Evolutionary conservation across 257 asterid genomes (phyloP), one percentile per base, ranked within the genome.

Genomic region (Coffea canephora): DNA sequence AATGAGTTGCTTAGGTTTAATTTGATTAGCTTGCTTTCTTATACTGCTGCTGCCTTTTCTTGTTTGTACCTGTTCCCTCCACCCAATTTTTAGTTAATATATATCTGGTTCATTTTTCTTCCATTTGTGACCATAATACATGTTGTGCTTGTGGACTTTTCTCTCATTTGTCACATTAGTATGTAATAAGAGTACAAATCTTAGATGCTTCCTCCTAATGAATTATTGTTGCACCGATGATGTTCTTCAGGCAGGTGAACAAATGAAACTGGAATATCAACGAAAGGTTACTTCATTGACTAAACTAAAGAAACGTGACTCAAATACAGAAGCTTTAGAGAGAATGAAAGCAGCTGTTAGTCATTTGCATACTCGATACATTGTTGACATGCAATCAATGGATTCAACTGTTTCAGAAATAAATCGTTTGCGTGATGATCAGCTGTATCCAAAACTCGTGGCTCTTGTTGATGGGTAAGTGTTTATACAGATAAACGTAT

Each of bases 351-450:
- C 99, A 66, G 82, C 97, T 55, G 99, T 96, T 27, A 96, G 99
- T 88, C 99, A 94, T 84, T 85, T 94, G 87, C 99, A 96, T 83
- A 96, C 98, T 12, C 90, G 99, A 86, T 96, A 94, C 87, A 96
- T 96, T 74, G 99, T 96, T 13, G 98, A 96, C 91, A 91, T 96
- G 99, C 99, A 96, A 81, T 92, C 99, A 73, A 96, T 96, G 99
- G 99, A 96, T 88, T 94, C 98, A 76, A 96, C 98, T 15, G 98
- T 96, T 55, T 90, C 95, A 0, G 99, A 96, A 85, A 94, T 96
- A 78, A 96, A 94, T 81, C 88, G 93, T 72, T 83, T 96, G 69
- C 97, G 99, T 6, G 98, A 94, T 82, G 94, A 87, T 46, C 98
- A 90, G 80, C 91, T 96, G 68, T 94, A 90, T 84, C 98, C 99